Evolutionary conservation across 1,284 basidiomycete species (phyloP).

Genomic region (Ganoderma sp.): DNA sequence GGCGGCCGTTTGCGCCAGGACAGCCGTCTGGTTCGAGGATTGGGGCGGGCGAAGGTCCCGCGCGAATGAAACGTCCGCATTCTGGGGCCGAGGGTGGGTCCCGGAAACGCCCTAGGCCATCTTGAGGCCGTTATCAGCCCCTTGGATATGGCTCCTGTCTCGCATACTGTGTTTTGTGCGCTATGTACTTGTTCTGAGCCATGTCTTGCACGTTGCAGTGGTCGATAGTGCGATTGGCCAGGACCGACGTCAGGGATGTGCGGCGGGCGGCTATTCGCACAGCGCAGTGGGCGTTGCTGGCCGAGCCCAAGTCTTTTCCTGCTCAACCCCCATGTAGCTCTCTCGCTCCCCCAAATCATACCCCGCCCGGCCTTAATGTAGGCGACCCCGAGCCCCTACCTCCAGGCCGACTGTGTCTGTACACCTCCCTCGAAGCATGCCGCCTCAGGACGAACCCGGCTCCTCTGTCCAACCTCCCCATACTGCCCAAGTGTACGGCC

Average conservation of each 20-base stretch:
- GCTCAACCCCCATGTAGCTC: conserved; percentile 30
- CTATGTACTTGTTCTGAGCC: not conserved
- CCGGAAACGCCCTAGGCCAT: conserved; percentile 20
- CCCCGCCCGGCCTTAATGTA: conserved; percentile 26
- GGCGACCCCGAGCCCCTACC: conserved; percentile 12
- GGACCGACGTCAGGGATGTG: not conserved
- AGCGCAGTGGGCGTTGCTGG: not conserved
- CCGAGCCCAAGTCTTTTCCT: not conserved
- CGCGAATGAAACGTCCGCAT: conserved; percentile 23
- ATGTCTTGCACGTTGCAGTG: not conserved
- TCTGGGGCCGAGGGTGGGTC: conserved; percentile 15
- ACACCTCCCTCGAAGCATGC: conserved; percentile 22
- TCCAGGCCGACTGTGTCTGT: conserved; percentile 6
- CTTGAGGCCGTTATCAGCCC: not conserved
- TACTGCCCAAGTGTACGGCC: conserved; percentile 30
- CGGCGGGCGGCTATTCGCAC: not conserved
- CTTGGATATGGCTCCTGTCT: not conserved
- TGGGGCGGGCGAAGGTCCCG: conserved; percentile 8
- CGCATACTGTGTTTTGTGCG: not conserved
- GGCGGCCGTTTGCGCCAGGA: conserved; percentile 63
- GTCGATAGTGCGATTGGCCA: not conserved
- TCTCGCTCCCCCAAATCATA: conserved; percentile 14
- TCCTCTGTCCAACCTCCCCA: conserved; percentile 25
- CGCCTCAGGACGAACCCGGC: conserved; percentile 24
- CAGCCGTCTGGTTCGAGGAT: conserved; percentile 17